Percentiles rank a stretch among this genome's conserved stretches.
phyloP scores from a whole-genome alignment of 768 basidiomycete genomes.

The Naematelia aurantialba region DNA sequence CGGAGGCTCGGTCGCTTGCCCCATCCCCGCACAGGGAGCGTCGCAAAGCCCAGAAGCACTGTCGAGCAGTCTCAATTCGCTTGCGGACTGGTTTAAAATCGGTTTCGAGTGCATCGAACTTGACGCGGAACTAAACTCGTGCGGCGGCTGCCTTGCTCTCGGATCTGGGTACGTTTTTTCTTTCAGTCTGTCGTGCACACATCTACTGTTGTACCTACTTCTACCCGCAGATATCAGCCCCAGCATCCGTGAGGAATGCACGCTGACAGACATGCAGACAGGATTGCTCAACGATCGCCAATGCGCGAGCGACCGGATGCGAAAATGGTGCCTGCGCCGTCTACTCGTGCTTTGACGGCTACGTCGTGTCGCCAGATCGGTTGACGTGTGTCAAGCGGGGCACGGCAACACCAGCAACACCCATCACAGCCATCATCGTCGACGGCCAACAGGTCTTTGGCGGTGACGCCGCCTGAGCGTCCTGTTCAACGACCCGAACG shows the following conservation, averaged over 20 bases:
- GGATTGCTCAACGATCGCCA: conserved; percentile 45
- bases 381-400: conserved; percentile 39
- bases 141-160: conserved; percentile 49
- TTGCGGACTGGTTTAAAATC: conserved; percentile 50
- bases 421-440: conserved; percentile 24
- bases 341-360: conserved; percentile 46
- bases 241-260: background rate
- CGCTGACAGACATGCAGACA: conserved; percentile 28
- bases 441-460: conserved; percentile 1
- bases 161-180: conserved; percentile 43
- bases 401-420: conserved; percentile 28
- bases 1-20: conserved; percentile 43
- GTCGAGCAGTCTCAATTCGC: conserved; percentile 29
- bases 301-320: conserved; percentile 43
- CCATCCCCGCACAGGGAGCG: conserved; percentile 33
- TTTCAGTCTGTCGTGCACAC: background rate
- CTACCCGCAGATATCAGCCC: background rate
- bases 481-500: background rate
- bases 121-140: conserved; percentile 47
- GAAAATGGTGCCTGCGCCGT: conserved; percentile 40
- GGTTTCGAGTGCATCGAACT: conserved; percentile 51
- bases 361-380: conserved; percentile 42
- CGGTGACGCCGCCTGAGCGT: background rate
- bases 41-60: conserved; percentile 25
- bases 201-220: background rate